These are phyloP conservation scores for Chrysopogon serrulatus DNA, from an alignment of 176 grass and related monocot species.

Conservation along the genomic window DNA sequence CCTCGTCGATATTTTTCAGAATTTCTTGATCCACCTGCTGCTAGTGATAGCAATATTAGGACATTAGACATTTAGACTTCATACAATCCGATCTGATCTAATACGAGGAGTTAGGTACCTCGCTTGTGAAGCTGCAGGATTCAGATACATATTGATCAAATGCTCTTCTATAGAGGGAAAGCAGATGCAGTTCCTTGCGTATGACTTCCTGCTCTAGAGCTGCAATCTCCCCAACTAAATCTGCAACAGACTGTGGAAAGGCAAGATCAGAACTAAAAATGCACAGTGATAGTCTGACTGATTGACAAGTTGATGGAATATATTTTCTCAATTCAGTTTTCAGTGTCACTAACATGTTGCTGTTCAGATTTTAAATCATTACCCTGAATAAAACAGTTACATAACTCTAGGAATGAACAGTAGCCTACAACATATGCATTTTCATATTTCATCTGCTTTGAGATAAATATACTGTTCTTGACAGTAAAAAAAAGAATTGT, in stretches of 20 bases:
- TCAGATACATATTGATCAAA: slow-evolving; percentile 65
- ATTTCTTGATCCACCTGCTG: slow-evolving; percentile 47
- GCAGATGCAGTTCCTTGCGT: slow-evolving; percentile 74
- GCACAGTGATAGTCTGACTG: neutral
- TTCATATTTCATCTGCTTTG: neutral
- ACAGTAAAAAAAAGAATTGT: neutral
- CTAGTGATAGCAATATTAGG: slow-evolving; percentile 12
- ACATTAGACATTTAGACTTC: neutral
- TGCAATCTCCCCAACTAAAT: slow-evolving; percentile 85
- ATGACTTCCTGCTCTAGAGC: slow-evolving; percentile 77
- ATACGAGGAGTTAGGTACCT: slow-evolving; percentile 18
- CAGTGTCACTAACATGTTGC: neutral
- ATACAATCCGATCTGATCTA: neutral
- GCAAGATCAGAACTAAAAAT: slow-evolving; percentile 39
- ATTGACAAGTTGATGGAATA: neutral
- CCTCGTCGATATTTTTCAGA: slow-evolving; percentile 29
- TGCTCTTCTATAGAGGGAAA: slow-evolving; percentile 74
- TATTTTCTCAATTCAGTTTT: neutral
- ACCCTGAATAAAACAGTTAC: neutral
- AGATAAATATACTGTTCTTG: neutral
- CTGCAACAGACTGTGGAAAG: slow-evolving; percentile 50
- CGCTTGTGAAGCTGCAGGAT: slow-evolving; percentile 33
- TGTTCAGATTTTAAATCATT: neutral
- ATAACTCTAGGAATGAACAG: neutral
- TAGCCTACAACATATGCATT: neutral